Evolutionary conservation across 257 asterid genomes (phyloP).

Genomic region (Haberlea rhodopensis): DNA sequence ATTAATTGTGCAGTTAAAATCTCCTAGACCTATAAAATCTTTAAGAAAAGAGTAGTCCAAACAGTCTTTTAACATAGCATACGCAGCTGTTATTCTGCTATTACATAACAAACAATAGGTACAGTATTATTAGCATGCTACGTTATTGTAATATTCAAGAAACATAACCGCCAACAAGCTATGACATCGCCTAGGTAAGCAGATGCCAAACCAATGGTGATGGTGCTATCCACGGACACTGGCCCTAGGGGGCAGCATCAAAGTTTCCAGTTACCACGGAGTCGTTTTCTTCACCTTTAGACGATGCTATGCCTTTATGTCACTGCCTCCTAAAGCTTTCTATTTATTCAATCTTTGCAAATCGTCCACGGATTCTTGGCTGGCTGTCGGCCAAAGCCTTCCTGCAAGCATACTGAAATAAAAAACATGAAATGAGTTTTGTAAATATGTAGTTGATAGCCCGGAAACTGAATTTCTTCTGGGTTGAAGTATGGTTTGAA

Average conservation of each 20-base stretch:
- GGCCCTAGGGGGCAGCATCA: no score
- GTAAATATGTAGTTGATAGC: background rate
- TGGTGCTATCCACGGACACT: no score
- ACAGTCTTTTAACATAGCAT: background rate
- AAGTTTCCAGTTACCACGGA: no score
- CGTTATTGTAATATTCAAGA: background rate
- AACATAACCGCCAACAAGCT: no score
- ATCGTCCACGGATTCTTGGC: conserved; percentile 18
- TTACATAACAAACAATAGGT: no score
- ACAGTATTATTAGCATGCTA: background rate
- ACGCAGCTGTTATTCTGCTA: background rate
- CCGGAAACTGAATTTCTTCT: background rate
- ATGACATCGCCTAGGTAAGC: no score
- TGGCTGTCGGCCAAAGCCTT: conserved; percentile 20
- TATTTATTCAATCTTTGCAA: conserved; percentile 8
- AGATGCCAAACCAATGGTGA: no score
- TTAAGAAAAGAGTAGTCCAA: background rate
- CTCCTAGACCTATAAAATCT: background rate
- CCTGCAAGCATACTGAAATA: conserved; percentile 18
- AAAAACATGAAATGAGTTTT: background rate
- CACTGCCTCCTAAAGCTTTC: no score
- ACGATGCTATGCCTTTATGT: no score
- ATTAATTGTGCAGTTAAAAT: no score
- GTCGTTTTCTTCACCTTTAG: background rate
- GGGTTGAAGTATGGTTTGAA: background rate